Percentiles rank a stretch among this genome's conserved stretches.
Conservation (phyloP, 495 filamentous ascomycete species). For the Neurospora intermedia region DNA sequence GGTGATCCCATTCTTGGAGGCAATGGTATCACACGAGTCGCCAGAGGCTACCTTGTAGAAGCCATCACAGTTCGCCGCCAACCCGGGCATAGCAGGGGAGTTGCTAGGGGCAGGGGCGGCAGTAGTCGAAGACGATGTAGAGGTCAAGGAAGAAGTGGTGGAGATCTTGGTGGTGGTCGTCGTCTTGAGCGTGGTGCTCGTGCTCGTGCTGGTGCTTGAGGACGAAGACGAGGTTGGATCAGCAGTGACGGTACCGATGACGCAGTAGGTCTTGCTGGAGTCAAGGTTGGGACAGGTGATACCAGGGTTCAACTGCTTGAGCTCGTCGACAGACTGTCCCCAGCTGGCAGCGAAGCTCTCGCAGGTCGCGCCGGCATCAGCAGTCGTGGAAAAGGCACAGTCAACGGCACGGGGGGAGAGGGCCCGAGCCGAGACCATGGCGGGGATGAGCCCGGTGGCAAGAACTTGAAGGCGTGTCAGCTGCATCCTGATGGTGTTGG, state of each 20-base stretch:
- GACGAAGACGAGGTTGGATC: background rate
- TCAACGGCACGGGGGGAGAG: conserved; percentile 10
- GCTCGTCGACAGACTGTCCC: conserved; percentile 12
- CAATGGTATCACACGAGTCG: conserved; percentile 34
- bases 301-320: conserved; percentile 16
- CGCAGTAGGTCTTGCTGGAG: conserved; percentile 17
- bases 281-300: conserved; percentile 10
- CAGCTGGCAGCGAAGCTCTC: conserved; percentile 9
- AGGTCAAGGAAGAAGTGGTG: background rate
- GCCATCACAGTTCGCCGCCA: conserved; percentile 28
- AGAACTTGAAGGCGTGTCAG: background rate
- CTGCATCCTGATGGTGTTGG: background rate
- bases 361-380: conserved; percentile 15
- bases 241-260: conserved; percentile 12
- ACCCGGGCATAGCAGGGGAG: conserved; percentile 23
- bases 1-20: conserved; percentile 19
- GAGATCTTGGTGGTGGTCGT: background rate
- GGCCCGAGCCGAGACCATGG: background rate
- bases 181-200: conserved; percentile 3
- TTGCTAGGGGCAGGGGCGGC: background rate
- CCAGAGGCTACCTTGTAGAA: conserved; percentile 30
- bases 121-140: background rate
- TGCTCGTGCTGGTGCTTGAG: conserved; percentile 9
- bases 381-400: conserved; percentile 3
- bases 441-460: background rate